Conservation (phyloP, 139 green algal genomes). For the Auxenochlorella pyrenoidosa region DNA sequence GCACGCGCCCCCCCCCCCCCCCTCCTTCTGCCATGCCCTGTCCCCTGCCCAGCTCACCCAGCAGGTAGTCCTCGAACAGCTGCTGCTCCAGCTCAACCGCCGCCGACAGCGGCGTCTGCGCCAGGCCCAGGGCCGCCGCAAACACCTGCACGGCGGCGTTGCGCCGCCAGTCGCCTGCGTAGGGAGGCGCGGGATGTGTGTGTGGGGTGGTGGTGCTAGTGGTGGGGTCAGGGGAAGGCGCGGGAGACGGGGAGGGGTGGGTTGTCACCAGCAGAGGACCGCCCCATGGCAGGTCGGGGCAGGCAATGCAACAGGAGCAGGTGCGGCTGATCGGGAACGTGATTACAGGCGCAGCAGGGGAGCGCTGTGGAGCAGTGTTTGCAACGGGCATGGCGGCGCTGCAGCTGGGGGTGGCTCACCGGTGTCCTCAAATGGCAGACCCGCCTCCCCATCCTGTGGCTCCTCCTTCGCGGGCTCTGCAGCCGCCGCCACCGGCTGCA, state of each 20-base stretch:
- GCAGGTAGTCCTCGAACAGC: slow-evolving; percentile 28
- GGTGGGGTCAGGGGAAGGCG: not conserved
- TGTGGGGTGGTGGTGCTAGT: too few relatives aligned
- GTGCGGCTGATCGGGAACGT: too few relatives aligned
- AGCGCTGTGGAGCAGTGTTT: too few relatives aligned
- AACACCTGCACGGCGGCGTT: slow-evolving; percentile 29
- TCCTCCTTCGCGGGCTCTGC: not conserved
- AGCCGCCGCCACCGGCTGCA: not conserved
- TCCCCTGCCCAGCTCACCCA: not conserved
- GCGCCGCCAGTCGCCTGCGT: slow-evolving; percentile 22
- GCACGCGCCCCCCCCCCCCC: too few relatives aligned
- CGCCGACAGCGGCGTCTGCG: not conserved
- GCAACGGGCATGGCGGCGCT: too few relatives aligned
- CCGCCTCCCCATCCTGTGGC: not conserved
- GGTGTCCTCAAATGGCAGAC: slow-evolving; percentile 14
- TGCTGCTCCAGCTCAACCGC: slow-evolving; percentile 25
- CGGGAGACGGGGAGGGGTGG: not conserved
- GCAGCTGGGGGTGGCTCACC: not conserved
- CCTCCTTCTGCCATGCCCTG: too few relatives aligned
- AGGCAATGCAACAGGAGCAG: not conserved
- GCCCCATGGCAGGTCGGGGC: too few relatives aligned
- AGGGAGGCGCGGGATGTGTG: not conserved
- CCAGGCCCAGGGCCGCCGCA: not conserved
- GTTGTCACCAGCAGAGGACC: too few relatives aligned
- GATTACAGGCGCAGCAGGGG: not conserved